These are phyloP conservation scores for Leptosphaerulina australis DNA, from an alignment of 2,329 filamentous ascomycete genomes.

Conservation along the genomic window DNA sequence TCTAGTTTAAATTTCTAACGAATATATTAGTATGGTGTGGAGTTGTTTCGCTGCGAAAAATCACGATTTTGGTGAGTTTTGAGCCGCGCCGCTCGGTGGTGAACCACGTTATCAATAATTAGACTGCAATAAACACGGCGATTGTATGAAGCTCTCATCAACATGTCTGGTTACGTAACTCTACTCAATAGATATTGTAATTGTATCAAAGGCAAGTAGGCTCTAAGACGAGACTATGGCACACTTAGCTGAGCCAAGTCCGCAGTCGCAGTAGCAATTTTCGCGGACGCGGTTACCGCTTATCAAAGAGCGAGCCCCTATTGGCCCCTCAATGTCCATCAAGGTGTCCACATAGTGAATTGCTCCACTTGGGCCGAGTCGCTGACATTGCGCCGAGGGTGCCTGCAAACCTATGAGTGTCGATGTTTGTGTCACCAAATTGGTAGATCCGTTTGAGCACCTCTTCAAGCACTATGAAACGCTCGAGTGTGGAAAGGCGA, in stretches of 20 bases:
- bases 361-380: conserved; percentile 16
- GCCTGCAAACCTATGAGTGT: neutral
- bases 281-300: conserved; percentile 14
- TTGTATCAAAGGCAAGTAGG: too few species aligned
- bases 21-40: too few species aligned
- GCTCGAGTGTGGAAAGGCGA: conserved; percentile 26
- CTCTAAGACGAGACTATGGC: too few species aligned
- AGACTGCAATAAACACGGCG: too few species aligned
- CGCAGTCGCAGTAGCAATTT: conserved; percentile 6
- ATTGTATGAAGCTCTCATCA: too few species aligned
- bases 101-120: too few species aligned
- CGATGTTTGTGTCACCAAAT: conserved; percentile 12
- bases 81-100: too few species aligned
- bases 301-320: conserved; percentile 22
- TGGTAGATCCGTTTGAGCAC: conserved; percentile 6
- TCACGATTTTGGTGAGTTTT: too few species aligned
- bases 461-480: conserved; percentile 1
- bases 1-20: too few species aligned
- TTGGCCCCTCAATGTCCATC: conserved; percentile 29
- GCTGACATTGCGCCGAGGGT: neutral
- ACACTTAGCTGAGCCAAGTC: conserved; percentile 16
- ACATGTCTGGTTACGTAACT: too few species aligned
- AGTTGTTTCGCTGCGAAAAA: too few species aligned
- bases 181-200: too few species aligned
- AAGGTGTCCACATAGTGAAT: conserved; percentile 20